Percentiles rank a stretch among this genome's conserved stretches.
phyloP scores from a whole-genome alignment of 345 rosid genomes.

The Limnanthes douglasii region DNA sequence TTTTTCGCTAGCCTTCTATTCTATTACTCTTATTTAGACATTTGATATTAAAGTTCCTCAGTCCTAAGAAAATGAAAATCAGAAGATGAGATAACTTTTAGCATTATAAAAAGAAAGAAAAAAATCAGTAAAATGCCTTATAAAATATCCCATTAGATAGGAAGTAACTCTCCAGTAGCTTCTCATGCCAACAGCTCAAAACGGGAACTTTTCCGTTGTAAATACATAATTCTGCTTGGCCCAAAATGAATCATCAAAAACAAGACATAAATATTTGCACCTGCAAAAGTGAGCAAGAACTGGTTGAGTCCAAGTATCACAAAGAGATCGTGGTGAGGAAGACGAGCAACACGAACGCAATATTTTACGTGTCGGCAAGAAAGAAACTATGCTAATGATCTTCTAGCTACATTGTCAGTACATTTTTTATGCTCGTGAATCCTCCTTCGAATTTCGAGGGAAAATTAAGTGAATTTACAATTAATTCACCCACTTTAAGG shows the following conservation, averaged over 20 bases:
- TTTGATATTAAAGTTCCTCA: too few relatives aligned
- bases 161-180: slow-evolving; percentile 62
- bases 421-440: slow-evolving; percentile 86
- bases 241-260: slow-evolving; percentile 81
- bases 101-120: too few relatives aligned
- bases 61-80: too few relatives aligned
- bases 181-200: slow-evolving; percentile 81
- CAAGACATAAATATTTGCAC: slow-evolving; percentile 93
- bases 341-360: neutral
- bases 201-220: slow-evolving; percentile 96
- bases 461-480: slow-evolving; percentile 64
- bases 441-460: slow-evolving; percentile 85
- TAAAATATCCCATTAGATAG: slow-evolving; percentile 52
- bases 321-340: neutral
- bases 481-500: slow-evolving; percentile 81
- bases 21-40: too few relatives aligned
- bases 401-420: slow-evolving; percentile 87
- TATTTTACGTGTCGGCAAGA: slow-evolving; percentile 79
- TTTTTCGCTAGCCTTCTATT: too few relatives aligned
- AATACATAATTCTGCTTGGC: slow-evolving; percentile 57
- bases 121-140: slow-evolving; percentile 23
- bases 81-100: too few relatives aligned
- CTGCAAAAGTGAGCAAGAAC: slow-evolving; percentile 19
- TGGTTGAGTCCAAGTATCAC: slow-evolving; percentile 3
- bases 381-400: slow-evolving; percentile 99